Percentiles rank a stretch among this genome's conserved stretches.
Evolutionary conservation across 2,329 filamentous ascomycete genomes (phyloP).

Genomic region (Xylaria multiplex): DNA sequence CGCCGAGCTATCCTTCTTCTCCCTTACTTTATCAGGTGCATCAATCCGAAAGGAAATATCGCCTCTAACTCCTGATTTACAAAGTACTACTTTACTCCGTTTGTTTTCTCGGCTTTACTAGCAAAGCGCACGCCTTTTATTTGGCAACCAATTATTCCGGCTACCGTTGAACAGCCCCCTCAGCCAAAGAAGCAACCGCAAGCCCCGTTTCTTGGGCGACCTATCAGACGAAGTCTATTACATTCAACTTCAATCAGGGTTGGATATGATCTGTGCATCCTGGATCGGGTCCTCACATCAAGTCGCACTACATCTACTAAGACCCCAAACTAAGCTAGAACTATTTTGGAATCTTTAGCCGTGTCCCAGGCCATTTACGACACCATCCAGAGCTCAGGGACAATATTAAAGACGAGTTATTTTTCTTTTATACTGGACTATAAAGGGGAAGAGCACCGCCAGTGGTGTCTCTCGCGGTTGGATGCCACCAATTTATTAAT

Average conservation of each 20-base stretch:
- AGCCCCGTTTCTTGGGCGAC: not conserved
- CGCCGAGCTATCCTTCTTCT: not conserved
- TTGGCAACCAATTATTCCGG: not conserved
- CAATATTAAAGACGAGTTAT: not conserved
- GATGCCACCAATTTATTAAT: too few species aligned
- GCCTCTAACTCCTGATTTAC: not conserved
- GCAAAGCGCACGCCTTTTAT: not conserved
- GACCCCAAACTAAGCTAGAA: not conserved
- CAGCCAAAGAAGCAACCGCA: not conserved
- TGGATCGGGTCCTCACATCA: not conserved
- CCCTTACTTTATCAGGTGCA: not conserved
- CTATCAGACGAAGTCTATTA: not conserved
- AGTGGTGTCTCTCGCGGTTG: too few species aligned
- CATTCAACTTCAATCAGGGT: not conserved
- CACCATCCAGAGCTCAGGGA: too few species aligned
- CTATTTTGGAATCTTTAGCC: too few species aligned
- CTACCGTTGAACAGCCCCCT: not conserved
- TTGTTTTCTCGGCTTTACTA: conserved; percentile 1
- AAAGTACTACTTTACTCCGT: not conserved
- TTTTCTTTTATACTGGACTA: too few species aligned
- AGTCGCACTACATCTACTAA: not conserved
- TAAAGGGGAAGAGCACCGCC: too few species aligned
- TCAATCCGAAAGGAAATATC: not conserved
- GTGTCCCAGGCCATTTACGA: too few species aligned
- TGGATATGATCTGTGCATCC: not conserved